Evolutionary conservation across 306 rosid genomes (phyloP).

Genomic region (Trifolium dubium): DNA sequence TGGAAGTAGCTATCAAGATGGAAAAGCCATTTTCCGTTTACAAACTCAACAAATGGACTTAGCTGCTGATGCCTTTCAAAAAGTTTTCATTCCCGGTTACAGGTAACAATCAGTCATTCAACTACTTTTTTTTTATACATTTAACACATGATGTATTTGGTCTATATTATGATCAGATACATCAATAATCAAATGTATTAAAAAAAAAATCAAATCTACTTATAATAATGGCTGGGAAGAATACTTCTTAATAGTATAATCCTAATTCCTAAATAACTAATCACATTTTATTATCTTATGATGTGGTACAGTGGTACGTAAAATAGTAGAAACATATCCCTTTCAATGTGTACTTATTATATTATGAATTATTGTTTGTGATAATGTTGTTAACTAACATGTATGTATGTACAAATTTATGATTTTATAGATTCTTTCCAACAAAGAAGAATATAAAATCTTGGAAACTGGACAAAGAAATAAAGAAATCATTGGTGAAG

Average conservation of each 20-base stretch:
- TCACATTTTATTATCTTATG: slow-evolving; percentile 1
- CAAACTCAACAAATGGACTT: slow-evolving; percentile 83
- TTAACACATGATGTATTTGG: no score
- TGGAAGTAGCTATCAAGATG: slow-evolving; percentile 91
- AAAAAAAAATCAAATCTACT: no score
- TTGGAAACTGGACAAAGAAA: slow-evolving; percentile 80
- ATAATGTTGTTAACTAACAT: neutral
- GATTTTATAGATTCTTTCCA: slow-evolving; percentile 66
- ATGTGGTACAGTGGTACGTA: slow-evolving; percentile 9
- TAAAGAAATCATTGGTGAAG: slow-evolving; percentile 63
- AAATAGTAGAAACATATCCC: neutral
- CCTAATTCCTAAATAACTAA: neutral
- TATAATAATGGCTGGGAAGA: no score
- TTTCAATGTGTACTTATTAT: neutral
- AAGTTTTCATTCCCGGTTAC: slow-evolving; percentile 92
- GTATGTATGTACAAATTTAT: neutral
- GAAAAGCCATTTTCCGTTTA: slow-evolving; percentile 75
- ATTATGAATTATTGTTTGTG: neutral
- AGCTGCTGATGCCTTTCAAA: slow-evolving; percentile 87
- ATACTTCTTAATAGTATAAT: no score
- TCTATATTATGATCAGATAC: no score
- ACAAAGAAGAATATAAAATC: slow-evolving; percentile 73
- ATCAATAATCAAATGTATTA: no score
- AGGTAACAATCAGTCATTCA: slow-evolving; percentile 54
- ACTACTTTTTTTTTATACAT: no score